A percentile compares a stretch with the other conserved stretches of the same genome.
These are phyloP conservation scores for Boletus sp. DNA, from an alignment of 768 basidiomycete genomes.

Conservation along the genomic window DNA sequence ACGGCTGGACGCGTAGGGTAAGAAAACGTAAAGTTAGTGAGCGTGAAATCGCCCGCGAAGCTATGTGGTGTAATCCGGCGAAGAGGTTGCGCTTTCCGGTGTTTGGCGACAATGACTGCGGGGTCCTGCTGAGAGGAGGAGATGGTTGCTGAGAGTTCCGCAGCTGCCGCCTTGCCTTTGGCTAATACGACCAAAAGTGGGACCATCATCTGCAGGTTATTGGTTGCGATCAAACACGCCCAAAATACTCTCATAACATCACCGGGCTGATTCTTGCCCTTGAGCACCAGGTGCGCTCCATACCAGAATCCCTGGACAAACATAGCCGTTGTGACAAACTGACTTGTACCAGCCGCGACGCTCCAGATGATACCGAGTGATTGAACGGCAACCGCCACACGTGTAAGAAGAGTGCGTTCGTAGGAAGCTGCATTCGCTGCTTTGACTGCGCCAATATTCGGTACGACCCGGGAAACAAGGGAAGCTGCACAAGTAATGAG, in stretches of 20 bases:
- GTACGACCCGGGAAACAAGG: constrained; percentile 70
- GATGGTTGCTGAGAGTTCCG: constrained; percentile 24
- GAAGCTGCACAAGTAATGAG: constrained; percentile 72
- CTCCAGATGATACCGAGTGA: constrained; percentile 75
- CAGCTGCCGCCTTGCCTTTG: constrained; percentile 55
- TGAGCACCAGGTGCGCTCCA: constrained; percentile 83
- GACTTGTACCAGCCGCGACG: constrained; percentile 57
- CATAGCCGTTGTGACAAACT: constrained; percentile 86
- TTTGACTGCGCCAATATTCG: constrained; percentile 86
- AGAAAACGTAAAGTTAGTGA: constrained; percentile 60
- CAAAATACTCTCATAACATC: constrained; percentile 97
- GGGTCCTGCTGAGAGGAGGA: constrained; percentile 35
- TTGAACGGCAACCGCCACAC: constrained; percentile 45
- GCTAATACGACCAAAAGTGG: constrained; percentile 70
- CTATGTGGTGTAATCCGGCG: constrained; percentile 61
- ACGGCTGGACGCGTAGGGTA: constrained; percentile 70
- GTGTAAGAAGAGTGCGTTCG: constrained; percentile 49
- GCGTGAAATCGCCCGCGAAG: constrained; percentile 68
- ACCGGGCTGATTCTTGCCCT: constrained; percentile 64
- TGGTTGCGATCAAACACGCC: constrained; percentile 90
- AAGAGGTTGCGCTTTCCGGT: constrained; percentile 32
- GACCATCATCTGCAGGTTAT: constrained; percentile 82
- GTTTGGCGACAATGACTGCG: constrained; percentile 19
- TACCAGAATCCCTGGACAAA: constrained; percentile 99
- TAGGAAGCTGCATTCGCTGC: constrained; percentile 75